A percentile compares a stretch with the other conserved stretches of the same genome.
Conservation (phyloP, 768 basidiomycete genomes). For the Boletus sensibilis region DNA sequence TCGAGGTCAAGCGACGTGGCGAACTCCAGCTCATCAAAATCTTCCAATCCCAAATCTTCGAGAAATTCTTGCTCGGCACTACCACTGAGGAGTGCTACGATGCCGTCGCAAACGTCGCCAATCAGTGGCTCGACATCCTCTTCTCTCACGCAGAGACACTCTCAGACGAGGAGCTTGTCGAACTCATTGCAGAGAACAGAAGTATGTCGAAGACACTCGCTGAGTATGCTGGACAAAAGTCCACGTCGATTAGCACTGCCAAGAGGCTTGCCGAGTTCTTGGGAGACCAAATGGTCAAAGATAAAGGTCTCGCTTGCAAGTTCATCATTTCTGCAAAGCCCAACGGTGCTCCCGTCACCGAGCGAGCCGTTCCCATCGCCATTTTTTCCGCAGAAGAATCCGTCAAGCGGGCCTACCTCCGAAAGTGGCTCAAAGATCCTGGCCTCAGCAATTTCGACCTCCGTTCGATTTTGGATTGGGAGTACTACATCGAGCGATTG, state of each 20-base stretch:
- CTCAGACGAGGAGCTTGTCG: conserved; percentile 89
- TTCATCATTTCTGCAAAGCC: conserved; percentile 98
- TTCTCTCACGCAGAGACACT: conserved; percentile 84
- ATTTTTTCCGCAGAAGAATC: conserved; percentile 96
- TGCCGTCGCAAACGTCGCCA: conserved; percentile 88
- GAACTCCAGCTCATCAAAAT: conserved; percentile 99
- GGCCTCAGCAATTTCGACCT: conserved; percentile 84
- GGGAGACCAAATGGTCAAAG: conserved; percentile 98
- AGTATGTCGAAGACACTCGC: conserved; percentile 97
- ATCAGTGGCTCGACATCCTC: conserved; percentile 97
- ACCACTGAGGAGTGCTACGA: conserved; percentile 96
- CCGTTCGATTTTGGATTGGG: conserved; percentile 94
- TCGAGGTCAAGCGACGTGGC: conserved; percentile 97
- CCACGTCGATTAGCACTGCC: conserved; percentile 97
- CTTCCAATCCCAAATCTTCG: conserved; percentile 98
- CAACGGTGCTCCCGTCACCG: conserved; percentile 90
- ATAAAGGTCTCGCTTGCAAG: conserved; percentile 97
- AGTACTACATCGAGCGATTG: conserved; percentile 95
- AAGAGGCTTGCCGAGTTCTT: conserved; percentile 93
- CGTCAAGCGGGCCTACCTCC: conserved; percentile 85
- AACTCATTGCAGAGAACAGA: conserved; percentile 97
- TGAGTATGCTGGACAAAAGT: conserved; percentile 95
- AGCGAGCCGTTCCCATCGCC: conserved; percentile 93
- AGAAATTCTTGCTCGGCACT: conserved; percentile 90
- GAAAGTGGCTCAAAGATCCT: conserved; percentile 96